Conservation (phyloP, 2,329 filamentous ascomycete species). For the Hirsutella thompsonii region DNA sequence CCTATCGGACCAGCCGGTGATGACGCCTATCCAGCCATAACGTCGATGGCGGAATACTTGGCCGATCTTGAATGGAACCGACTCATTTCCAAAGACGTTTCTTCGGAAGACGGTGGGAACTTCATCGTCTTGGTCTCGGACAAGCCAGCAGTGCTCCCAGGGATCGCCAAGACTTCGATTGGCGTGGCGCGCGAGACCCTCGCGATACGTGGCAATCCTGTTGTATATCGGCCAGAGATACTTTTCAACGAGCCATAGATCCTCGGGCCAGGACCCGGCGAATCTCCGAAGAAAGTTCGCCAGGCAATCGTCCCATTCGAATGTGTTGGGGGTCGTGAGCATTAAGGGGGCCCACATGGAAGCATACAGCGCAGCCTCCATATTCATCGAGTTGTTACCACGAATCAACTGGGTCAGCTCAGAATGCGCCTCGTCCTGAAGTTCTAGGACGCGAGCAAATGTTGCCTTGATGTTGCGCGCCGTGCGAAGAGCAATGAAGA, state of each 20-base stretch:
- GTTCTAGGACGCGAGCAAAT: constrained; percentile 22
- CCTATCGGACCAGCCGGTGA: constrained; percentile 73
- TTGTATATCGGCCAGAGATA: constrained; percentile 50
- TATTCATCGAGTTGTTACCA: constrained; percentile 26
- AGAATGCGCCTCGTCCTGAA: constrained; percentile 14
- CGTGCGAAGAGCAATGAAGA: constrained; percentile 61
- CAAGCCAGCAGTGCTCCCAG: constrained; percentile 16
- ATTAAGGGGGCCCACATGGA: constrained; percentile 59
- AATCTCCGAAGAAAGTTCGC: constrained; percentile 45
- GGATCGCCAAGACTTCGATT: constrained; percentile 15
- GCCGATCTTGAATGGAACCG: constrained; percentile 51
- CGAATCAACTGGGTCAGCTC: constrained; percentile 21
- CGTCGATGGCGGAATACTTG: constrained; percentile 74
- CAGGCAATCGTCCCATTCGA: constrained; percentile 48
- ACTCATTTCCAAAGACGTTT: constrained; percentile 10
- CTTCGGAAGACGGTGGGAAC: constrained; percentile 21
- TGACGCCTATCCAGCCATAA: constrained; percentile 67
- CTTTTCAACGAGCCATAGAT: constrained; percentile 57
- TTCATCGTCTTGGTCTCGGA: constrained; percentile 31
- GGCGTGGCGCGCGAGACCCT: constrained; percentile 13
- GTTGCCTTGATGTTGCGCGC: constrained; percentile 67
- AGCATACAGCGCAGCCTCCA: constrained; percentile 52
- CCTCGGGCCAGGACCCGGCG: constrained; percentile 37
- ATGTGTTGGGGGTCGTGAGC: constrained; percentile 31
- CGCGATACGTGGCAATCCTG: constrained; percentile 19